Percentiles rank a stretch among this genome's conserved stretches.
Evolutionary conservation across 192 early-diverging fungal species (phyloP).

Genomic region (Coemansia sp.): DNA sequence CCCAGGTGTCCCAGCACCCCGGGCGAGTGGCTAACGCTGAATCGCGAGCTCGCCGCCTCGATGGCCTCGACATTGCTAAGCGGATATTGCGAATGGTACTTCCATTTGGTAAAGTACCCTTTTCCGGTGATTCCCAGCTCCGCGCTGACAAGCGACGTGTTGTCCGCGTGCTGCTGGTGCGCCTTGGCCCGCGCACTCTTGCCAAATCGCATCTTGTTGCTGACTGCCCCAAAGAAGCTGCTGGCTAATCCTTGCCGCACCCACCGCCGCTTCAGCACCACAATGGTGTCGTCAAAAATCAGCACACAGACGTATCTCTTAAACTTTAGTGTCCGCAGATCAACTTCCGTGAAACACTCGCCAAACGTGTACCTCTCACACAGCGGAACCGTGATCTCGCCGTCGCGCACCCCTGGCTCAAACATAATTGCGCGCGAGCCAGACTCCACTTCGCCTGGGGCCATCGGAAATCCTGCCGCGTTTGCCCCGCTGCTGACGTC

Average conservation of each 20-base stretch:
- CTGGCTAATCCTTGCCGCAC: constrained; percentile 53
- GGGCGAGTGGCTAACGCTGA: constrained; percentile 46
- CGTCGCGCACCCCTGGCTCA: constrained; percentile 58
- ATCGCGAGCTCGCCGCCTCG: constrained; percentile 58
- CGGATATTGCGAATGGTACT: constrained; percentile 62
- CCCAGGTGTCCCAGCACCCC: constrained; percentile 38
- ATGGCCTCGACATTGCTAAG: constrained; percentile 59
- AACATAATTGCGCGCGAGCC: constrained; percentile 57
- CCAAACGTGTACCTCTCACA: constrained; percentile 63
- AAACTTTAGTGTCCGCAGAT: constrained; percentile 59
- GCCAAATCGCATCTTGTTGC: constrained; percentile 55
- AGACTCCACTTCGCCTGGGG: constrained; percentile 60
- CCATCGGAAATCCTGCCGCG: constrained; percentile 51
- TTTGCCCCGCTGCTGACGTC: constrained; percentile 14
- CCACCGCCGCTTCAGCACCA: constrained; percentile 70
- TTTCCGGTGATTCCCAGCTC: constrained; percentile 53
- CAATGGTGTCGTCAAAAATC: constrained; percentile 64
- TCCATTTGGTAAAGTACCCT: constrained; percentile 73
- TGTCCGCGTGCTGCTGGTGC: constrained; percentile 36
- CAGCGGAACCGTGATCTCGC: constrained; percentile 55
- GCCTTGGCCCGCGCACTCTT: constrained; percentile 41
- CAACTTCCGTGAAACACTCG: constrained; percentile 67
- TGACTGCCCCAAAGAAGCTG: constrained; percentile 57
- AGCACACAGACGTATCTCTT: constrained; percentile 64
- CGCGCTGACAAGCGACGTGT: constrained; percentile 55